phyloP scores from a whole-genome alignment of 352 stramenopile species.

The Aphanomyces astaci region DNA sequence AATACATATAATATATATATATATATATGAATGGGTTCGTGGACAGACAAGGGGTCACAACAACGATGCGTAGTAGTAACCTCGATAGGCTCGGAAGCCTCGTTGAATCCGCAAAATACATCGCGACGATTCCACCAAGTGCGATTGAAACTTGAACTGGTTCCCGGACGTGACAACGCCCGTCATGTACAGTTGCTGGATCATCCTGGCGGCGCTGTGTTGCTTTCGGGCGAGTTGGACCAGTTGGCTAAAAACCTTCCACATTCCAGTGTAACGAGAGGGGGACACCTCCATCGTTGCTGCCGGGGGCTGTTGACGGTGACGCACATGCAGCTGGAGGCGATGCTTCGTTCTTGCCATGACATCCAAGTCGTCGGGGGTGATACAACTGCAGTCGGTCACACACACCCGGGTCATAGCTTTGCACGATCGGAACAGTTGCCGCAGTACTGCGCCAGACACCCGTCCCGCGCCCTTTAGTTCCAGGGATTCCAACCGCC shows the following conservation, averaged over 20 bases:
- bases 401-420: background rate
- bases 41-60: too few species aligned
- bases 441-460: background rate
- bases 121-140: background rate
- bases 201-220: slow-evolving; percentile 4
- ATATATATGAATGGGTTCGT: too few species aligned
- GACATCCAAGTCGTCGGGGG: background rate
- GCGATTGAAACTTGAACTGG: slow-evolving; percentile 13
- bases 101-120: slow-evolving; percentile 13
- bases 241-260: background rate
- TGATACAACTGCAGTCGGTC: background rate
- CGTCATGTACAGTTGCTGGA: slow-evolving; percentile 9
- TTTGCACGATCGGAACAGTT: slow-evolving; percentile 17
- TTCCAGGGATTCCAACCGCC: background rate
- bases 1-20: too few species aligned
- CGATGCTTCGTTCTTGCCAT: background rate
- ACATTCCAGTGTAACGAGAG: background rate
- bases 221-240: background rate
- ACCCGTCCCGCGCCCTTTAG: background rate
- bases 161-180: slow-evolving; percentile 7
- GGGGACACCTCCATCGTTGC: background rate
- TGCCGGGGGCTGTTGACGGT: background rate
- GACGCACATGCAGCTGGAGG: background rate
- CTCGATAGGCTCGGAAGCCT: background rate
- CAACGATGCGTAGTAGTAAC: too few species aligned